Base-by-base conservation (phyloP, 148 eudicot genomes). In the Heliamphora exappendiculata region DNA sequence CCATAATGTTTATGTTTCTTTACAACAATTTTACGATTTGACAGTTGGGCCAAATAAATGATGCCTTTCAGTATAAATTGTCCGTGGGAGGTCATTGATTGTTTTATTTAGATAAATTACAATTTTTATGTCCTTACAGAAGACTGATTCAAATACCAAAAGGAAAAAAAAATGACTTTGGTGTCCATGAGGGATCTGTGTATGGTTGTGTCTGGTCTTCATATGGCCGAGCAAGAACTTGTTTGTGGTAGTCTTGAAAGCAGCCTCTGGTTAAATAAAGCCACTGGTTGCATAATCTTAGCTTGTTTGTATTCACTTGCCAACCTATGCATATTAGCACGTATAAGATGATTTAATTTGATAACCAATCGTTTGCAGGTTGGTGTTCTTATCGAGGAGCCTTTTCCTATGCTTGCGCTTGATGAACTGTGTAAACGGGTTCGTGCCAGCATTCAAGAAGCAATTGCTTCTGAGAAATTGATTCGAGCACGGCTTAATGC, bases 301-400 rank as follows among this genome's bases (percentile, higher is more conserved):
- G n/a, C n/a, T 51, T 17, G n/a, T 19, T 51, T 51, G n/a, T 51
- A 19, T 51, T 51, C 55, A 19, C 22, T 51, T 51, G 10, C n/a
- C n/a, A n/a, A n/a, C n/a, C 10, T 2, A 51, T 51, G 55, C 55
- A 51, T 16, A 51, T 5, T 22, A 66, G 19, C 8, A 17, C 29
- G 28, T 11, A 20, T 31, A 76, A 50, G 26, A 57, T 74, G 37
- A 73, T 59, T 50, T 59, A 10, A 37, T 62, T n/a, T 63, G 22
- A 75, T 53, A 29, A 34, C 34, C 62, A 28, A 54, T 72, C 10
- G 22, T 16, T 84, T 86, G 80, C 85, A 94, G 97, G 98, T 94
- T 22, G 97, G 97, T 76, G 98, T 94, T 74, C 96, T 94, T 67
- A 94, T 94, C 50, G 97, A 94, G 84, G 98, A 94, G 85, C 96